Base-by-base conservation (phyloP, 768 basidiomycete genomes). In the Cystofilobasidium ferigula region DNA sequence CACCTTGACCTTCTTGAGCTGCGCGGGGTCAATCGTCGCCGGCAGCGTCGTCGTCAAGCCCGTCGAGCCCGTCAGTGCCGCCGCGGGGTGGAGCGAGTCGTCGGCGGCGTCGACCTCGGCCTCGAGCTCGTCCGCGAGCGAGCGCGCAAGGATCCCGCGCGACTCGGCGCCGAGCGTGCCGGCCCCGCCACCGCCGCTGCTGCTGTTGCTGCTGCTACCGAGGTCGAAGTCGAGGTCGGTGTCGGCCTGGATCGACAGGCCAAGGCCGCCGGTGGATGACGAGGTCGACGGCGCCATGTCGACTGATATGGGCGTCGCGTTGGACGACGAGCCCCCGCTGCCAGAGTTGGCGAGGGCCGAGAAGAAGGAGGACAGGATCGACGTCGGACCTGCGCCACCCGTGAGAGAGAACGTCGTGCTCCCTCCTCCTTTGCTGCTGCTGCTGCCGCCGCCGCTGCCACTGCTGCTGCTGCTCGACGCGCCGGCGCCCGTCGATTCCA, bases 1-100 rank as follows among this genome's bases (percentile, higher is more conserved):
- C 32, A 99, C 94, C 87, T 99, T 67, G 53, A 67, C 65, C 54
- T 67, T 67, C 35, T 67, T 67, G 42, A 67, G 38, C 13, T 65
- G 48, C 16, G 63, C 24, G 24, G 62, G 38, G n/a, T 36, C 51
- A 30, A 53, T 54, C 26, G 36, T 28, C 3, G 36, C 36, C 38
- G 51, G 51, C 40, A 51, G 48, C 2, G 51, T 26, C 26, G n/a
- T 24, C 48, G 48, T 54, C 51, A 54, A 45, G 20, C 24, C 34
- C 20, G 34, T 38, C 13, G 35, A 32, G 16, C n/a, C 28, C 60
- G 42, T 22, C 51, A 47, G 45, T 14, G 47, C 10, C 45, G 22
- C 32, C 34, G 43, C 48, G 20, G 13, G 16, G 2, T 20, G 20
- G 12, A 26, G 43, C 40, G 40, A 35, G 24, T 16, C 53, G 53